Percentiles rank a stretch among this genome's conserved stretches.
phyloP scores from a whole-genome alignment of 345 rosid species.

The Cardamine occulta region DNA sequence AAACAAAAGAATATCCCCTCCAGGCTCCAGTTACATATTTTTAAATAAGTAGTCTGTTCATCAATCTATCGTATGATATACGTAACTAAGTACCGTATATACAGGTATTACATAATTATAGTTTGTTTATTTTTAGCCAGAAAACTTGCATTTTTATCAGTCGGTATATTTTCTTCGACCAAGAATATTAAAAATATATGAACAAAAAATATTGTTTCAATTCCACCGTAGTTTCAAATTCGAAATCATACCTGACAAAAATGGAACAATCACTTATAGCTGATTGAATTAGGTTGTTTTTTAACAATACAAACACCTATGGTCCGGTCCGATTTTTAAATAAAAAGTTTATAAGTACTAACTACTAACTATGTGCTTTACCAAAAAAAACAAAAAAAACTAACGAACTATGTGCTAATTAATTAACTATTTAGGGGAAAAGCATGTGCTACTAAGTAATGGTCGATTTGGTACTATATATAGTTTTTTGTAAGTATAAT shows the following conservation, averaged over 20 bases:
- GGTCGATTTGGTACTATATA: not conserved
- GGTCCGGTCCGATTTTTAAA: not conserved
- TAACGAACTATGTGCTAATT: not conserved
- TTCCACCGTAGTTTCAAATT: not conserved
- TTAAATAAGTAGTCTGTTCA: not conserved
- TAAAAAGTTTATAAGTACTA: too few relatives aligned
- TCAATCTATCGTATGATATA: not conserved
- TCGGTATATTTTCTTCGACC: not conserved
- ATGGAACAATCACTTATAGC: not conserved
- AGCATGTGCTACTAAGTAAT: not conserved
- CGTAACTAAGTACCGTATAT: not conserved
- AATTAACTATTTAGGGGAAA: not conserved
- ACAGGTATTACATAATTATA: not conserved
- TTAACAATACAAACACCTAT: not conserved
- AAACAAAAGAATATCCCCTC: conserved; percentile 26
- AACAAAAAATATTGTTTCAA: not conserved
- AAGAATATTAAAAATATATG: not conserved
- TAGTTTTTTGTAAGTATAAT: not conserved
- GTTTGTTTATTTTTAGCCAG: not conserved
- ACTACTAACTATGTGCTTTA: too few relatives aligned
- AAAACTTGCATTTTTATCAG: not conserved
- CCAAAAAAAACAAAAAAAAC: too few relatives aligned
- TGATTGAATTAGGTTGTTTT: not conserved
- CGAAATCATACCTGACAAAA: conserved; percentile 1
- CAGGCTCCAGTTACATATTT: not conserved